Evolutionary conservation across 148 eudicot genomes (phyloP), one percentile per base, ranked within the genome.

Genomic region (Nyssa sinensis): DNA sequence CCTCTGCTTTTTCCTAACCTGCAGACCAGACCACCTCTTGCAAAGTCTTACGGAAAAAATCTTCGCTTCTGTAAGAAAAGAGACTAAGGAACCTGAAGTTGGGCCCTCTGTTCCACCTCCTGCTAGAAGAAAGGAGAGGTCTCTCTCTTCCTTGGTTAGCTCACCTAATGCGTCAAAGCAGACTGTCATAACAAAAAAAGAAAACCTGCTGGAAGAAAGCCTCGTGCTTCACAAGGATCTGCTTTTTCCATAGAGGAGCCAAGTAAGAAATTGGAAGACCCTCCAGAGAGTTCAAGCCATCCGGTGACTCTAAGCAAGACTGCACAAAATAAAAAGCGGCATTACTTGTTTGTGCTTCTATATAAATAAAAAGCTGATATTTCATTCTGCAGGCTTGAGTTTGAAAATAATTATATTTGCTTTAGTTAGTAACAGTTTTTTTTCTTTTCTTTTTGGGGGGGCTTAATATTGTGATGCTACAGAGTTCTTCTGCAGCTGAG

Each of bases 131-230:
- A 88, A 88, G 84, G 86, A 88, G 79, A 86, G 77, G 64, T 88
- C 91, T n/a, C 79, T 88, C 47, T 88, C 91, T 30, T 84, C 89
- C 19, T 80, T 88, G 80, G 89, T 85, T 44, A 74, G 59, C 78
- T 77, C 87, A 37, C 82, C 87, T 3, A 80, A 82, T 73, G 71
- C 76, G 12, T 66, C 83, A 39, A 41, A 60, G 39, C 83, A 78
- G 65, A 82, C 81, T 65, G 82, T 77, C 67, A 75, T 79, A 24
- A 80, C 84, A 33, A 80, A 70, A 70, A 75, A 78, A 80, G 83
- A 58, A 78, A 84, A 80, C 79, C 83, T 34, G 80, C 64, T 31
- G 74, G 72, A 41, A 75, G 78, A 79, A 87, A 80, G 75, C 73
- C 77, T 35, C 67, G 84, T 75, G 74, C 70, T 29, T 69, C 77